Evolutionary conservation across 148 eudicot genomes (phyloP).

Genomic region (Rhododendron kiyosumense): DNA sequence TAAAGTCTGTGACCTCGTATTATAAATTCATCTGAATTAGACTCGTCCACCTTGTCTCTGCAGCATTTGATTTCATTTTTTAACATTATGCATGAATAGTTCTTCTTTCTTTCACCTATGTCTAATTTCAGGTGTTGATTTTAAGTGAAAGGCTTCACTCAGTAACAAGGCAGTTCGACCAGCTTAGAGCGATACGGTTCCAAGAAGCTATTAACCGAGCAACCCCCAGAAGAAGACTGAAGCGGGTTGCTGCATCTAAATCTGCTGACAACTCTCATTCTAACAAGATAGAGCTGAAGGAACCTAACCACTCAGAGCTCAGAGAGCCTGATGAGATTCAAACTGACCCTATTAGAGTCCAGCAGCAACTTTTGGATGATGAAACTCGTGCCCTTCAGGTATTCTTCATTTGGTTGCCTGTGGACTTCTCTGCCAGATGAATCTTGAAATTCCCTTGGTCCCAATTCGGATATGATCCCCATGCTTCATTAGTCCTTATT

Average conservation of each 20-base stretch:
- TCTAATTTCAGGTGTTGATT: constrained; percentile 65
- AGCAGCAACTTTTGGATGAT: constrained; percentile 81
- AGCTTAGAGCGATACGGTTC: constrained; percentile 84
- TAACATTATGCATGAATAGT: neutral
- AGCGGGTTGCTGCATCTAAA: constrained; percentile 25
- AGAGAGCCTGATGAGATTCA: constrained; percentile 48
- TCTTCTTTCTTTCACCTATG: neutral
- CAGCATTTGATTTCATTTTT: neutral
- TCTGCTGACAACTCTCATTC: constrained; percentile 27
- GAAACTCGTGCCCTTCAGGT: constrained; percentile 98
- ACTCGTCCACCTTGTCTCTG: neutral
- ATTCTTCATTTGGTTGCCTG: constrained; percentile 8
- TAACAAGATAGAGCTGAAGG: constrained; percentile 28
- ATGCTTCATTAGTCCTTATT: neutral
- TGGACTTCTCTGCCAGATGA: neutral
- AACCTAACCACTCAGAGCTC: constrained; percentile 28
- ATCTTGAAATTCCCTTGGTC: neutral
- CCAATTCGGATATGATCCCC: neutral
- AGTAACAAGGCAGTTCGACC: constrained; percentile 90
- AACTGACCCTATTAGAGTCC: constrained; percentile 59
- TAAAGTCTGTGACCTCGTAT: neutral
- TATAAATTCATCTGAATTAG: neutral
- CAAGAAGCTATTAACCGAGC: constrained; percentile 74
- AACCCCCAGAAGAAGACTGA: constrained; percentile 70
- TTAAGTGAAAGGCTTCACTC: constrained; percentile 88